These are phyloP conservation scores for Sequoiadendron giganteum DNA, from an alignment of 75 land plant species.

Conservation along the genomic window DNA sequence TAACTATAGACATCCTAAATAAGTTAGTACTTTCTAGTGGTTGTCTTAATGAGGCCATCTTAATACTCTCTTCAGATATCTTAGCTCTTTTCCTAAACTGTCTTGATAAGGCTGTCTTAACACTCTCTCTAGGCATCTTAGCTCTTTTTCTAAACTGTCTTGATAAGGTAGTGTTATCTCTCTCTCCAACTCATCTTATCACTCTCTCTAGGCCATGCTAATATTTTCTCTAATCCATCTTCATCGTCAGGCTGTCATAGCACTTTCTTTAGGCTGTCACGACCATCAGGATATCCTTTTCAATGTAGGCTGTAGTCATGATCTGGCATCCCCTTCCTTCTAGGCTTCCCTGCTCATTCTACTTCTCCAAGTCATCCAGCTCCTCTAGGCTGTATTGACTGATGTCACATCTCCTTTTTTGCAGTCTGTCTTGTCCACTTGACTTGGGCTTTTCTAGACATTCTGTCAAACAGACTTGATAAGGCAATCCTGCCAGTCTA, in stretches of 20 bases:
- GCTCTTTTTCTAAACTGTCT: background rate
- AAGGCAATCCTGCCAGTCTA: background rate
- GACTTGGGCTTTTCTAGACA: background rate
- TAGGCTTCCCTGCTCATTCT: background rate
- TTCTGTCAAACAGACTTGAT: background rate
- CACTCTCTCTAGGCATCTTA: background rate
- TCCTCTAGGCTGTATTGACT: background rate
- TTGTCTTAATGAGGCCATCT: background rate
- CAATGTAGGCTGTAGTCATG: background rate
- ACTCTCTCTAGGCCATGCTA: background rate
- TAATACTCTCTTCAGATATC: background rate
- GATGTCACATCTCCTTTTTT: background rate
- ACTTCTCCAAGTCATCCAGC: background rate
- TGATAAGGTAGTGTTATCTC: background rate
- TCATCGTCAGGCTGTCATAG: background rate
- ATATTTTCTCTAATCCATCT: background rate
- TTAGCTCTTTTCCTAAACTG: background rate
- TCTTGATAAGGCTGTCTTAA: background rate
- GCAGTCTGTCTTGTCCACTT: background rate
- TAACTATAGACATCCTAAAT: background rate
- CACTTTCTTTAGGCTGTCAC: background rate
- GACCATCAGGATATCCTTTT: background rate
- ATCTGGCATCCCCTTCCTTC: background rate
- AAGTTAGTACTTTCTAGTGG: background rate
- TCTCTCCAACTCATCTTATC: background rate